Evolutionary conservation across 176 grass and related monocot species (phyloP), one percentile per base, ranked within the genome.

Genomic region (Stipa capillata): DNA sequence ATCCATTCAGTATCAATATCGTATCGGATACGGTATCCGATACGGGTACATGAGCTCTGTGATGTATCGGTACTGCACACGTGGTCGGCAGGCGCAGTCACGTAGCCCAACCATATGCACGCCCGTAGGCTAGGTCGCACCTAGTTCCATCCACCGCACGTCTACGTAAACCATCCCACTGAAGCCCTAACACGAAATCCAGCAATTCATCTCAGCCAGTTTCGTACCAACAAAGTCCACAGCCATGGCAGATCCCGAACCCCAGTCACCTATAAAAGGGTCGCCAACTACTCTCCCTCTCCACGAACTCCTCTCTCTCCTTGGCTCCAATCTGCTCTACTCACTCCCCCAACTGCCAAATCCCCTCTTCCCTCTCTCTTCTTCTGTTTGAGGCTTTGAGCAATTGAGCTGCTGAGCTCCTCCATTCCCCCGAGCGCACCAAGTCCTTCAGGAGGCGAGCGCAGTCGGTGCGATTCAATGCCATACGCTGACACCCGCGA

Each of bases 211-310:
- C n/a, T n/a, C n/a, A n/a, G n/a, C n/a, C n/a, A n/a, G n/a, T n/a
- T n/a, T n/a, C n/a, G n/a, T n/a, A n/a, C n/a, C n/a, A n/a, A n/a
- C 67, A 29, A 20, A 7, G 25, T 8, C 6, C 35, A 4, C 31
- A 68, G 4, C 83, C 52, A 79, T 80, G n/a, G n/a, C n/a, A n/a
- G n/a, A n/a, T n/a, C n/a, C n/a, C n/a, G n/a, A n/a, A n/a, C n/a
- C n/a, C n/a, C 83, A 54, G 33, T 72, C 52, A 49, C 28, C 83
- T 58, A 74, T 66, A 86, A 80, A 88, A 82, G 69, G 82, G 76
- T 82, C 29, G 47, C 52, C 85, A 91, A 91, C 85, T 39, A 87
- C 89, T 88, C 82, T 55, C 85, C n/a, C n/a, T 82, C 85, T 88
- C 85, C 18, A 62, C 78, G 62, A 85, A 60, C 73, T 75, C 50